These are phyloP conservation scores for Coprinopsis strossmayeri DNA, from an alignment of 768 basidiomycete genomes.

Conservation along the genomic window DNA sequence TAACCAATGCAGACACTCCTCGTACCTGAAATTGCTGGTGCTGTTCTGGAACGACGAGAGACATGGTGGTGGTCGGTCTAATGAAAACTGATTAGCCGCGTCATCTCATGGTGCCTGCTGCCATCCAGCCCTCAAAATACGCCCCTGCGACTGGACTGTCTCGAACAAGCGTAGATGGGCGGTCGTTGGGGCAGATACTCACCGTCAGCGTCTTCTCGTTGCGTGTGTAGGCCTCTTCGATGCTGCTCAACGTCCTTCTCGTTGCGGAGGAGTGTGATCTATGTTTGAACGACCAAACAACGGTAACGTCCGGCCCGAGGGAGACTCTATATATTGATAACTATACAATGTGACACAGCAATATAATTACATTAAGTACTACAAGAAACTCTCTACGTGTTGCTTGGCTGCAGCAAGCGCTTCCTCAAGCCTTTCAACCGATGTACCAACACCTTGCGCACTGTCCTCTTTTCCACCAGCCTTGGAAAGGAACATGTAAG, in stretches of 20 bases:
- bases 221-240: slow-evolving; percentile 2
- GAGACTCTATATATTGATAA: no score
- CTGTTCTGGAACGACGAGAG: slow-evolving; percentile 93
- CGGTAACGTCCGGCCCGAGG: no score
- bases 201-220: slow-evolving; percentile 5
- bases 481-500: slow-evolving; percentile 29
- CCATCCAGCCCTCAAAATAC: slow-evolving; percentile 8
- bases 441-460: slow-evolving; percentile 81
- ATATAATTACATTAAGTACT: not conserved
- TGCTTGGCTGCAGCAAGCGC: slow-evolving; percentile 55
- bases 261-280: no score
- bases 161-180: not conserved
- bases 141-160: not conserved
- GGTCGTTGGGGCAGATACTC: slow-evolving; percentile 5
- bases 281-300: no score
- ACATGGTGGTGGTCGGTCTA: slow-evolving; percentile 50
- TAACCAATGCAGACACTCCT: no score
- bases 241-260: slow-evolving; percentile 7
- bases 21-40: slow-evolving; percentile 93
- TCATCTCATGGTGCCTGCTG: not conserved
- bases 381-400: slow-evolving; percentile 22
- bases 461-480: slow-evolving; percentile 94
- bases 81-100: slow-evolving; percentile 15
- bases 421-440: slow-evolving; percentile 55
- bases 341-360: no score